Evolutionary conservation across 1,284 basidiomycete genomes (phyloP).

Genomic region (Grifola frondosa): DNA sequence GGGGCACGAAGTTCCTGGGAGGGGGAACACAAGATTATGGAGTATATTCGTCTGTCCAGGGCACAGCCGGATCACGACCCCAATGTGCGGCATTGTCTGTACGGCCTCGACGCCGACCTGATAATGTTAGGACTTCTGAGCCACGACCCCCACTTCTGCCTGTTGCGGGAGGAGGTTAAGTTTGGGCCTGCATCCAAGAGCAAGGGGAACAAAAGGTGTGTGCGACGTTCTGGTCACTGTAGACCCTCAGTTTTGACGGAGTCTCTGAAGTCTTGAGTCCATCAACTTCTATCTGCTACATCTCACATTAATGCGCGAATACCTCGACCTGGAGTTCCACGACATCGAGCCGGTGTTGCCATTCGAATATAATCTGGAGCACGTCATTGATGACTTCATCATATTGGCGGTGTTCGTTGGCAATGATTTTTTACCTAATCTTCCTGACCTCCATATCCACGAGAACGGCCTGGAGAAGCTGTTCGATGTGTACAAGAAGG

Average conservation of each 20-base stretch:
- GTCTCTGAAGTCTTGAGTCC: constrained; percentile 63
- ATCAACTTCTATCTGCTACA: constrained; percentile 96
- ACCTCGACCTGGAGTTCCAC: constrained; percentile 93
- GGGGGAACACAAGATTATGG: constrained; percentile 99
- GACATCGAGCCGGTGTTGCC: constrained; percentile 59
- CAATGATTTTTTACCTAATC: constrained; percentile 95
- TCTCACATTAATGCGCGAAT: constrained; percentile 93
- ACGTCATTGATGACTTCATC: constrained; percentile 97
- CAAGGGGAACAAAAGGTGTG: constrained; percentile 69
- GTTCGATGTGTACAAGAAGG: constrained; percentile 94
- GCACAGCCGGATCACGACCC: constrained; percentile 95
- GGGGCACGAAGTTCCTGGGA: constrained; percentile 99
- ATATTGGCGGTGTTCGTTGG: constrained; percentile 95
- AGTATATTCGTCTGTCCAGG: constrained; percentile 93
- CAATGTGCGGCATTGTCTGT: constrained; percentile 94
- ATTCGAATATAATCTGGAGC: constrained; percentile 83
- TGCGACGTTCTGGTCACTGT: constrained; percentile 7
- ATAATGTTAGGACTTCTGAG: constrained; percentile 98
- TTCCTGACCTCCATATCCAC: constrained; percentile 97
- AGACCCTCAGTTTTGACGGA: background rate
- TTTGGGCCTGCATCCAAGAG: constrained; percentile 83
- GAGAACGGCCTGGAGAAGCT: constrained; percentile 92
- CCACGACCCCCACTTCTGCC: constrained; percentile 98
- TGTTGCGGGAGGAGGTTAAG: constrained; percentile 97
- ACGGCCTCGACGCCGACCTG: constrained; percentile 97